Evolutionary conservation across 306 rosid genomes (phyloP).

Genomic region (Cicer judaicum): DNA sequence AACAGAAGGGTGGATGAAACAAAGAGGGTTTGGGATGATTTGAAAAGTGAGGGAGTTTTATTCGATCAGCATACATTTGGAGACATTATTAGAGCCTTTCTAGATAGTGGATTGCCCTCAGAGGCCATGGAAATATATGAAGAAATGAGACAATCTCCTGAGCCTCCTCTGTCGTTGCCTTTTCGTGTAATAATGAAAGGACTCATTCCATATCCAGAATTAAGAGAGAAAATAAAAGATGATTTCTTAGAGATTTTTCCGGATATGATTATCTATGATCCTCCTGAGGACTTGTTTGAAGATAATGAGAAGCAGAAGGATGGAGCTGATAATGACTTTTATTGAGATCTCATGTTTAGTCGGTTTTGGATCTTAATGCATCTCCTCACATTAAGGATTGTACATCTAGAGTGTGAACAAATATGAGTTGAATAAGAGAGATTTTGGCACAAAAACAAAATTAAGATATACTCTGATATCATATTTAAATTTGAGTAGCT

Average conservation of each 20-base stretch:
- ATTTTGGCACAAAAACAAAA: background rate
- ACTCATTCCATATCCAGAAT: conserved; percentile 80
- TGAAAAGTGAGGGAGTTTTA: conserved; percentile 69
- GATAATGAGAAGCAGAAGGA: conserved; percentile 50
- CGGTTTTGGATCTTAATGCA: background rate
- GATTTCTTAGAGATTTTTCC: conserved; percentile 90
- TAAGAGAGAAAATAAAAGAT: conserved; percentile 80
- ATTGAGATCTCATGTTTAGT: background rate
- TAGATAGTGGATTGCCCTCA: conserved; percentile 67
- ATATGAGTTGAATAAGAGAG: background rate
- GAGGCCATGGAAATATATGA: conserved; percentile 83
- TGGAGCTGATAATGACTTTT: conserved; percentile 38
- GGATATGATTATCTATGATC: conserved; percentile 83
- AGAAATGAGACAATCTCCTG: conserved; percentile 86
- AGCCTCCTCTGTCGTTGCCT: conserved; percentile 81
- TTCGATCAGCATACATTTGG: conserved; percentile 98
- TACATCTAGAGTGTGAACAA: background rate
- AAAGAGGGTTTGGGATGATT: conserved; percentile 82
- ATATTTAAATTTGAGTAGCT: background rate
- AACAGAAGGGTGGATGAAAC: conserved; percentile 74
- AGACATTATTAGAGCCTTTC: conserved; percentile 73
- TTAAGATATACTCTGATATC: background rate
- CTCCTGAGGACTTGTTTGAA: conserved; percentile 94
- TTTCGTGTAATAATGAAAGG: conserved; percentile 89
- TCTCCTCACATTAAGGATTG: background rate